These are phyloP conservation scores for Aeschynomene evenia DNA, from an alignment of 306 rosid genomes.

Conservation along the genomic window DNA sequence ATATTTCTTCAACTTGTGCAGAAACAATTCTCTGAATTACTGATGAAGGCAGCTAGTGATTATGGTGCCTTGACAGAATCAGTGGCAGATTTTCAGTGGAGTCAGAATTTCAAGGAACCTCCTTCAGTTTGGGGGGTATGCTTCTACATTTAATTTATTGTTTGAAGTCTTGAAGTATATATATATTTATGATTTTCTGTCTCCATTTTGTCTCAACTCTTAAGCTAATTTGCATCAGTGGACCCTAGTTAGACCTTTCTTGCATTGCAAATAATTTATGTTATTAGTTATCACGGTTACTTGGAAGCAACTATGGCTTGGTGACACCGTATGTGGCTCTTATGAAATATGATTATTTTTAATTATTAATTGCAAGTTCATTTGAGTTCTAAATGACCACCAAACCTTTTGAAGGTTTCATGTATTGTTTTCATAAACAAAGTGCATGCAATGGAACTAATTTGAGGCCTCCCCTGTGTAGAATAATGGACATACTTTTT, in stretches of 20 bases:
- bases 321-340: neutral
- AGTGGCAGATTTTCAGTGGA: constrained; percentile 96
- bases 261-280: neutral
- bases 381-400: neutral
- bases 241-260: neutral
- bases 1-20: constrained; percentile 46
- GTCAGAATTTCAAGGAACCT: constrained; percentile 93
- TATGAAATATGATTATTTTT: neutral
- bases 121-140: constrained; percentile 99
- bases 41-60: constrained; percentile 98
- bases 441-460: neutral
- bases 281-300: neutral
- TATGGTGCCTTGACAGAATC: constrained; percentile 95
- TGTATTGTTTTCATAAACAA: neutral
- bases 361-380: neutral
- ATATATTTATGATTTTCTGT: neutral
- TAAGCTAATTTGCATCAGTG: neutral
- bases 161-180: constrained; percentile 18
- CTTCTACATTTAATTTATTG: constrained; percentile 31
- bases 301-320: constrained; percentile 3
- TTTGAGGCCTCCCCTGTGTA: neutral
- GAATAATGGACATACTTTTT: neutral
- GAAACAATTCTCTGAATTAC: constrained; percentile 93
- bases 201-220: neutral
- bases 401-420: constrained; percentile 12